A percentile compares a stretch with the other conserved stretches of the same genome.
Evolutionary conservation across 805 yeast genomes (phyloP).

Genomic region (Isabelozyma rhagii): DNA sequence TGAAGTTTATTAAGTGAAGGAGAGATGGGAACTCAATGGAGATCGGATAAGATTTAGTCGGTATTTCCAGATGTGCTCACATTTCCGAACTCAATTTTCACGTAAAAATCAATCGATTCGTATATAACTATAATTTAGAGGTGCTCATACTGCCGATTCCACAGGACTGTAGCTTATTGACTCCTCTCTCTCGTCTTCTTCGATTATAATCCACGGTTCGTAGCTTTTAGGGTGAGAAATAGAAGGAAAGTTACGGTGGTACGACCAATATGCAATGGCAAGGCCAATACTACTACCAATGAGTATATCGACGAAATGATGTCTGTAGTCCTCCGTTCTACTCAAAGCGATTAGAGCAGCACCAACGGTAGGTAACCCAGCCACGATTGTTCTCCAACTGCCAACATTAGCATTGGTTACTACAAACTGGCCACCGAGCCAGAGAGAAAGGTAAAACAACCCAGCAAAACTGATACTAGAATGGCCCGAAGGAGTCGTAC

Average conservation of each 20-base stretch:
- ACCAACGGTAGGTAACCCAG: constrained; percentile 55
- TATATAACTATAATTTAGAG: no score
- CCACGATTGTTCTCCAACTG: constrained; percentile 58
- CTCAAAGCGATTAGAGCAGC: constrained; percentile 80
- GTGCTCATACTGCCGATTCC: background rate
- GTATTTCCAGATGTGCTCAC: no score
- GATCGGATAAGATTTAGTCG: no score
- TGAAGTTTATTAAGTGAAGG: no score
- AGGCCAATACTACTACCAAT: constrained; percentile 71
- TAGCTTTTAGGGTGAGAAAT: constrained; percentile 29
- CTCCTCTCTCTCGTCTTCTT: constrained; percentile 7
- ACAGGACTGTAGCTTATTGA: background rate
- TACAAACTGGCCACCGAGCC: constrained; percentile 65
- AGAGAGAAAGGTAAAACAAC: constrained; percentile 57
- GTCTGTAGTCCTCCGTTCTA: constrained; percentile 90
- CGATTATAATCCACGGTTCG: constrained; percentile 33
- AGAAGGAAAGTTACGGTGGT: constrained; percentile 51
- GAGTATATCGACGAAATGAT: constrained; percentile 82
- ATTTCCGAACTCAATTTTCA: no score
- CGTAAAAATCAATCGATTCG: no score
- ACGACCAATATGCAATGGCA: constrained; percentile 55
- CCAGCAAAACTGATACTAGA: constrained; percentile 71
- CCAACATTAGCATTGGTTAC: constrained; percentile 48
- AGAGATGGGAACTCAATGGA: no score
- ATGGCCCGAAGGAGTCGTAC: constrained; percentile 84